Base-by-base conservation (phyloP, 192 early-diverging fungal genomes). In the Fimicolochytrium jonesii region DNA sequence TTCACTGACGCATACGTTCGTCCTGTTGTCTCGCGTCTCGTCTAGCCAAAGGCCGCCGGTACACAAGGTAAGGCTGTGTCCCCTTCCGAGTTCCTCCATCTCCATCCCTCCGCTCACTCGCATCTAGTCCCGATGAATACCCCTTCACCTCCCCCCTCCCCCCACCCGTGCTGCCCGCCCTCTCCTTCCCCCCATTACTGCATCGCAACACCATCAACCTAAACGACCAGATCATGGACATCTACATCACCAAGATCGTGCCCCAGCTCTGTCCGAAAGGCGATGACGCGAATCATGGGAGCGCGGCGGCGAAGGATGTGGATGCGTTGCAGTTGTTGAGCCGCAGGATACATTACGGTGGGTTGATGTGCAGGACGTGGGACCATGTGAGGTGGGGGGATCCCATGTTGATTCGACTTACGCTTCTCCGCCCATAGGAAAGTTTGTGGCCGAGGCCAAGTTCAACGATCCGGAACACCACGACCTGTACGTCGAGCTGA, bases 361-460 rank as follows among this genome's bases (percentile, higher is more conserved):
- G 5, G 50, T 52, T 6, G 45, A 47, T n/a, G n/a, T 48, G 46
- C 46, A 48, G 25, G n/a, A n/a, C 39, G n/a, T 41, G 9, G 10
- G 39, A 9, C n/a, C 39, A 41, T 41, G 45, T 47, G 20, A 10
- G 20, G 45, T 11, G 45, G 32, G 48, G 31, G 7, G 45, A 23
- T 61, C 13, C 9, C 50, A n/a, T 51, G 20, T 20, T 22, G 10
- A 9, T 10, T 22, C 9, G 22, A 17, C 20, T 47, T 47, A 47
- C 34, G 23, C 47, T 31, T 9, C 11, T 1, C 7, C 37, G 35
- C 15, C 2, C 34, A 17, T 43, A 91, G 88, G 93, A 47, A 97
- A 96, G 70, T 99, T 93, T 68, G 89, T 96, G 28, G 94, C 94
- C 23, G 96, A 99, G 70, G 87, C 93, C 22, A 99, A 99, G 75